A percentile compares a stretch with the other conserved stretches of the same genome.
These are phyloP conservation scores for Fragaria ananassa DNA, from an alignment of 306 rosid species.

Conservation along the genomic window DNA sequence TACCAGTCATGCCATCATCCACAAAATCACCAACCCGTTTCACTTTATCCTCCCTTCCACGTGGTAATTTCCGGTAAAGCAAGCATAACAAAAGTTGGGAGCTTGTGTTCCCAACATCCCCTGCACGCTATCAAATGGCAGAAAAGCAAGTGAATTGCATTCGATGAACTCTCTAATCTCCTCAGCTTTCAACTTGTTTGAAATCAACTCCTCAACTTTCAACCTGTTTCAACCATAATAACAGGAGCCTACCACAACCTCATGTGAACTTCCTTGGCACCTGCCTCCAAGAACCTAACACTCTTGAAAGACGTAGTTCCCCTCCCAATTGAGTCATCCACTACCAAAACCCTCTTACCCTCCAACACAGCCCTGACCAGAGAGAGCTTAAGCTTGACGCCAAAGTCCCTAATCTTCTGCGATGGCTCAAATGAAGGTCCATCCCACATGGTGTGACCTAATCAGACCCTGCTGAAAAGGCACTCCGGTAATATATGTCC, in stretches of 20 bases:
- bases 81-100: constrained; percentile 74
- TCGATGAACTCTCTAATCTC: constrained; percentile 80
- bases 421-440: constrained; percentile 96
- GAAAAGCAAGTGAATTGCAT: constrained; percentile 86
- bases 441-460: constrained; percentile 92
- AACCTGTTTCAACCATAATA: constrained; percentile 49
- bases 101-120: constrained; percentile 46
- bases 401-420: constrained; percentile 88
- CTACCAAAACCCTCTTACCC: constrained; percentile 94
- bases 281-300: constrained; percentile 84
- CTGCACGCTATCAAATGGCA: constrained; percentile 65
- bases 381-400: constrained; percentile 77
- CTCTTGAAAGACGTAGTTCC: constrained; percentile 93
- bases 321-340: constrained; percentile 91
- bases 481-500: constrained; percentile 21
- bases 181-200: constrained; percentile 82
- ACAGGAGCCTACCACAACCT: constrained; percentile 83
- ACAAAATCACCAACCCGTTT: constrained; percentile 86
- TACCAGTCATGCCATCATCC: constrained; percentile 91
- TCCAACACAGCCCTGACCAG: constrained; percentile 81
- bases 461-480: constrained; percentile 91
- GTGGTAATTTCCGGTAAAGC: constrained; percentile 93
- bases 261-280: constrained; percentile 97
- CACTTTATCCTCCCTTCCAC: constrained; percentile 81
- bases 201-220: constrained; percentile 78